A percentile compares a stretch with the other conserved stretches of the same genome.
Conservation (phyloP, 768 basidiomycete genomes). For the Pulveroboletus sp. region DNA sequence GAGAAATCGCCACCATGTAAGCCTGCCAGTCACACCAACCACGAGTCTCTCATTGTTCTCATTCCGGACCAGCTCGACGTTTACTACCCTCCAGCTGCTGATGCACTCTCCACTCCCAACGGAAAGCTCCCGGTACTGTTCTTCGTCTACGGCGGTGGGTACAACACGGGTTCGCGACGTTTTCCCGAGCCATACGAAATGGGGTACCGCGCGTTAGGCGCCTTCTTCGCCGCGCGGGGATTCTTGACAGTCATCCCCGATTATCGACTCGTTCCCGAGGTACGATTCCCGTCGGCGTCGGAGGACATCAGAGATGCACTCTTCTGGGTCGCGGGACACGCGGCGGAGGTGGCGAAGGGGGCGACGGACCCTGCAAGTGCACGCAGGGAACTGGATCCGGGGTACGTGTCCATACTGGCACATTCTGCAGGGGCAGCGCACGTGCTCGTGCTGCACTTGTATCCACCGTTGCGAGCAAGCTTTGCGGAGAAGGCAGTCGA, state of each 20-base stretch:
- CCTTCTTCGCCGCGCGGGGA: conserved; percentile 58
- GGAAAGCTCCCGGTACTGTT: conserved; percentile 49
- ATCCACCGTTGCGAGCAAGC: conserved; percentile 32
- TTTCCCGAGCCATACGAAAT: conserved; percentile 46
- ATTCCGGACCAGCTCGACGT: conserved; percentile 51
- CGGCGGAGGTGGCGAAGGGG: conserved; percentile 11
- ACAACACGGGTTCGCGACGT: conserved; percentile 47
- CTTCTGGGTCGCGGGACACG: conserved; percentile 46
- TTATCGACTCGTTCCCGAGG: conserved; percentile 59
- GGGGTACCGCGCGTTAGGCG: conserved; percentile 52
- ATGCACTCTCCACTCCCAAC: conserved; percentile 19
- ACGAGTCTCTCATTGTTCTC: neutral
- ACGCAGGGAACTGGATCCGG: conserved; percentile 34
- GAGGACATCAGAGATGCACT: conserved; percentile 61
- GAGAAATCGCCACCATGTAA: conserved; percentile 38
- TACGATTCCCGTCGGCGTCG: conserved; percentile 50
- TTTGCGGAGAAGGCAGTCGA: conserved; percentile 24
- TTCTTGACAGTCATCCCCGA: conserved; percentile 65
- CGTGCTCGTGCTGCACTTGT: conserved; percentile 41
- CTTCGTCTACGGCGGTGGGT: conserved; percentile 67
- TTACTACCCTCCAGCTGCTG: conserved; percentile 48
- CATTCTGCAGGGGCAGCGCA: conserved; percentile 63
- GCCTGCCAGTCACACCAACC: neutral
- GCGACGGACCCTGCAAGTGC: conserved; percentile 4
- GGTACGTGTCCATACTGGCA: conserved; percentile 46